phyloP scores from a whole-genome alignment of 768 basidiomycete species.

The Crassisporium funariophilum region DNA sequence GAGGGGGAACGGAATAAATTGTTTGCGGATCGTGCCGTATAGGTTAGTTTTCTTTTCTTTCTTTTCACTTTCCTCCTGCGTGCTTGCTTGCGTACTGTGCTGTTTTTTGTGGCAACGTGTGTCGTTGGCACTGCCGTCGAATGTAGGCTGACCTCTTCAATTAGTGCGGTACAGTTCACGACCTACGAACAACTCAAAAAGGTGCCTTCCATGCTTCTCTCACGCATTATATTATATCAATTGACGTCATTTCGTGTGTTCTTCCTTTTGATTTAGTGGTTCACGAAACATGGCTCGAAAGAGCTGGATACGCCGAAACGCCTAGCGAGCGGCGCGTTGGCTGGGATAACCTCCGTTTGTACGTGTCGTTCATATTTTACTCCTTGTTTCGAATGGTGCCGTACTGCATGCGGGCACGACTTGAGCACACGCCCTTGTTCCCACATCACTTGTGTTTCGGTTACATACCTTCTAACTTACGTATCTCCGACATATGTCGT shows the following conservation, averaged over 20 bases:
- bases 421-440: not conserved
- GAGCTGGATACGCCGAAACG: slow-evolving; percentile 89
- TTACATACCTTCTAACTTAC: slow-evolving; percentile 1
- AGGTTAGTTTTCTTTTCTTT: no score
- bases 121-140: slow-evolving; percentile 5
- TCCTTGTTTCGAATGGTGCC: slow-evolving; percentile 1
- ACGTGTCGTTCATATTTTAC: slow-evolving; percentile 33
- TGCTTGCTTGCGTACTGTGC: no score
- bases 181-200: slow-evolving; percentile 92
- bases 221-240: slow-evolving; percentile 2
- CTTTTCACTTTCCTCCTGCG: no score
- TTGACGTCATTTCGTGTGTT: slow-evolving; percentile 32
- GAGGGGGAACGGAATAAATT: slow-evolving; percentile 92
- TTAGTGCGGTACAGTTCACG: slow-evolving; percentile 82
- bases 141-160: no score
- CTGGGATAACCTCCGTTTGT: slow-evolving; percentile 96
- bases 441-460: not conserved
- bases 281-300: slow-evolving; percentile 67
- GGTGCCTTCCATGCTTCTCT: slow-evolving; percentile 40
- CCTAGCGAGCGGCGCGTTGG: slow-evolving; percentile 83
- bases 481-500: not conserved
- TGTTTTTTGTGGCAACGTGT: no score
- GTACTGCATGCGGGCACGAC: no score
- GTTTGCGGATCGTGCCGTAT: slow-evolving; percentile 92
- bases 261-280: slow-evolving; percentile 50